A percentile compares a stretch with the other conserved stretches of the same genome.
phyloP scores from a whole-genome alignment of 257 asterid genomes.

The Nicotiana tabacum region DNA sequence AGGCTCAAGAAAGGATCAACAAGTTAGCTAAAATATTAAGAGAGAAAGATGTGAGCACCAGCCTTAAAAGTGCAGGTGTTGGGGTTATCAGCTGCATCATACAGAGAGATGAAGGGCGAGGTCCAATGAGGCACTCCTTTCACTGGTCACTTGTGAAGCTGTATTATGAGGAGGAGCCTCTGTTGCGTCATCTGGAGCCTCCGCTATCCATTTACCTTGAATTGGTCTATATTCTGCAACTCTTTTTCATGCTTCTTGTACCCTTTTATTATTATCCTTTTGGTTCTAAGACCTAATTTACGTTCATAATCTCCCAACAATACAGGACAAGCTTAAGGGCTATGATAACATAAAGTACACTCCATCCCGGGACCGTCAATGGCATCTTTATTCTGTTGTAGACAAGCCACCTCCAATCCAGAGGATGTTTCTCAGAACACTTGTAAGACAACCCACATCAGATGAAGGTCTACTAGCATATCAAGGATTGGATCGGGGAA shows the following conservation, averaged over 20 bases:
- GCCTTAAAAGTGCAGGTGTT: conserved; percentile 84
- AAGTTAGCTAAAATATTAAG: conserved; percentile 85
- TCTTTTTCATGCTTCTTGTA: neutral
- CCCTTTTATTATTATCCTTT: neutral
- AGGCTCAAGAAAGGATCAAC: conserved; percentile 94
- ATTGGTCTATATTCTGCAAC: conserved; percentile 50
- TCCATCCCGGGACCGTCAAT: conserved; percentile 96
- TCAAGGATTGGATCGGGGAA: conserved; percentile 54
- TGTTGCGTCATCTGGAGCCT: conserved; percentile 94
- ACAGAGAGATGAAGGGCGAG: conserved; percentile 98
- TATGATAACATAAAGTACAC: conserved; percentile 75
- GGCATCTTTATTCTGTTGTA: conserved; percentile 89
- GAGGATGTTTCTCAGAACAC: conserved; percentile 91
- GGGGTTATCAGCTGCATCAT: conserved; percentile 88
- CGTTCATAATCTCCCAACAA: conserved; percentile 15
- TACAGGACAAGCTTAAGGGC: conserved; percentile 88
- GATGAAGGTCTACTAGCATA: conserved; percentile 59
- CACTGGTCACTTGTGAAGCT: conserved; percentile 73
- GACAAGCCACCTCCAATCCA: conserved; percentile 66
- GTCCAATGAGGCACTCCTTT: conserved; percentile 97
- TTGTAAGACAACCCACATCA: conserved; percentile 73
- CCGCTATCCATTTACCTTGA: conserved; percentile 96
- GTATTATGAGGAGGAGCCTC: conserved; percentile 83
- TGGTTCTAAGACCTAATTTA: neutral
- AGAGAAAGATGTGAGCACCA: conserved; percentile 81